phyloP scores from a whole-genome alignment of 2,329 filamentous ascomycete species.

The Trichophyton benhamiae region DNA sequence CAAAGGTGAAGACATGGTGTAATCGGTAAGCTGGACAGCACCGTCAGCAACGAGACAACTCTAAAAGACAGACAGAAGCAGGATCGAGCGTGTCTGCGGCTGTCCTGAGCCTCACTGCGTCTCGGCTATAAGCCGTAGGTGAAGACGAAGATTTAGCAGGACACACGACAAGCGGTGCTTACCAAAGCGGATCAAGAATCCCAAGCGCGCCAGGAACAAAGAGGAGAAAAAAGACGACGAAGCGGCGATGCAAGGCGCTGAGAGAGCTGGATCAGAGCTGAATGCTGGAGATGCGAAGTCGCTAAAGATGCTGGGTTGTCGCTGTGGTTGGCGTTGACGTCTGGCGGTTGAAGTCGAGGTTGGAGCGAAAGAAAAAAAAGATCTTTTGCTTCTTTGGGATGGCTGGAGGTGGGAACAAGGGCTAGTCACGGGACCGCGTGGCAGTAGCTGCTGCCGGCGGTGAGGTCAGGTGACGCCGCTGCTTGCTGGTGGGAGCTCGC shows the following conservation, averaged over 20 bases:
- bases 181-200: not conserved
- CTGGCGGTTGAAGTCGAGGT: not conserved
- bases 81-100: not conserved
- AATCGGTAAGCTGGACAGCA: slow-evolving; percentile 12
- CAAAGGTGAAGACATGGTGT: slow-evolving; percentile 58
- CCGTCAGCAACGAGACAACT: slow-evolving; percentile 6
- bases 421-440: slow-evolving; percentile 1
- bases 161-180: slow-evolving; percentile 7
- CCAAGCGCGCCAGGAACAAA: not conserved
- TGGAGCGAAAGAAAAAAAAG: not conserved
- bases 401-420: slow-evolving; percentile 4
- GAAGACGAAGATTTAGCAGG: slow-evolving; percentile 1
- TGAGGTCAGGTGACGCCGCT: not conserved
- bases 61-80: not conserved
- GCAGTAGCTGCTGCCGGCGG: not conserved
- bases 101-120: not conserved
- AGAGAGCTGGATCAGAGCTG: not conserved
- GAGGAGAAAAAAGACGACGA: not conserved
- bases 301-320: not conserved
- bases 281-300: not conserved
- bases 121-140: not conserved
- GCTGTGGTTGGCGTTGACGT: not conserved
- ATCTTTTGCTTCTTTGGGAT: not conserved
- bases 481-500: not conserved
- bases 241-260: not conserved